A percentile compares a stretch with the other conserved stretches of the same genome.
phyloP scores from a whole-genome alignment of 192 early-diverging fungal species.

The Linnemannia exigua region DNA sequence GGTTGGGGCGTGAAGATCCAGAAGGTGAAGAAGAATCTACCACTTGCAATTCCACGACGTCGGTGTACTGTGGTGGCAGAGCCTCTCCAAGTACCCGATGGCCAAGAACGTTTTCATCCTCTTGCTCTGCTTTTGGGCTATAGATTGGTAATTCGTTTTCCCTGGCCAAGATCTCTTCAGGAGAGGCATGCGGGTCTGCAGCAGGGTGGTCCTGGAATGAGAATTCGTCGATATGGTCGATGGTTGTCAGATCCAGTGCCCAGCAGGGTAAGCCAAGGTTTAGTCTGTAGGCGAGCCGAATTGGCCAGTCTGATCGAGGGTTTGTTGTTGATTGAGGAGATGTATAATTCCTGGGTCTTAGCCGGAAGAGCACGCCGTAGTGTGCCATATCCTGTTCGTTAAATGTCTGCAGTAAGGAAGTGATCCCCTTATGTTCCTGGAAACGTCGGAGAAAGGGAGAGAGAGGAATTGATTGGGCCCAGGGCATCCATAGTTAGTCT shows the following conservation, averaged over 20 bases:
- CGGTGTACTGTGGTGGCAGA: constrained; percentile 39
- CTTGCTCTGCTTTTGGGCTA: constrained; percentile 21
- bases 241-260: constrained; percentile 38
- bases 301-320: neutral
- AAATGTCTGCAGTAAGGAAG: constrained; percentile 20
- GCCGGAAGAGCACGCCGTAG: constrained; percentile 42
- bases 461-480: neutral
- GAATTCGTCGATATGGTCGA: constrained; percentile 45
- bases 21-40: neutral
- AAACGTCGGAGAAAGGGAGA: neutral
- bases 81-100: constrained; percentile 23
- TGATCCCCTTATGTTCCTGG: constrained; percentile 36
- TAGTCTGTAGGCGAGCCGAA: constrained; percentile 23
- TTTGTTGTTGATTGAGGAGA: neutral
- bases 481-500: neutral
- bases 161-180: constrained; percentile 37
- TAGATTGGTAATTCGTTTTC: constrained; percentile 49
- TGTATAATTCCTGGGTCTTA: constrained; percentile 14
- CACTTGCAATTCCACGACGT: constrained; percentile 11
- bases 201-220: constrained; percentile 49
- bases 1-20: constrained; percentile 1
- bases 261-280: constrained; percentile 39
- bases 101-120: neutral
- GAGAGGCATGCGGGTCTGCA: constrained; percentile 33
- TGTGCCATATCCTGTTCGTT: constrained; percentile 50